Conservation (phyloP, 495 filamentous ascomycete species). For the Evernia prunastri region DNA sequence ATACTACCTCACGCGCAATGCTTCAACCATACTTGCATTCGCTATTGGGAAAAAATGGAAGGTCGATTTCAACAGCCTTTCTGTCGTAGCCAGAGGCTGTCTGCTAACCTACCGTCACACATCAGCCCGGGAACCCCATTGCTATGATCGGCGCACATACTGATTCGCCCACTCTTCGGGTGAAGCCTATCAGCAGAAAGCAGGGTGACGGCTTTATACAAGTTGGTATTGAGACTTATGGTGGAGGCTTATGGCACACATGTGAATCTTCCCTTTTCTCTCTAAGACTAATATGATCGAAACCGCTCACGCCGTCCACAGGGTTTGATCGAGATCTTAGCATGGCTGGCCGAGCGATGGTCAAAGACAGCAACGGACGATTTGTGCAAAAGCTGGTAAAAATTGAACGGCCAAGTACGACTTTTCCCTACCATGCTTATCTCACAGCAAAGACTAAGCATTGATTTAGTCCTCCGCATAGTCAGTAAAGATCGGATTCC, state of each 20-base stretch:
- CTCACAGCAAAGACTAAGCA: neutral
- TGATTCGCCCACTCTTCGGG: conserved; percentile 80
- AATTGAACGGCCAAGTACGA: conserved; percentile 71
- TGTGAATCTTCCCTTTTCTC: conserved; percentile 33
- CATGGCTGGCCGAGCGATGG: conserved; percentile 82
- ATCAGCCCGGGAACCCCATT: conserved; percentile 81
- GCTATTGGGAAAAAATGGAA: conserved; percentile 88
- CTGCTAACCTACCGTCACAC: neutral
- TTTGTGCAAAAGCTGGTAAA: conserved; percentile 83
- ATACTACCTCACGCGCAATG: conserved; percentile 94
- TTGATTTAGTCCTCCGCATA: conserved; percentile 63
- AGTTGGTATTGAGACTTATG: conserved; percentile 94
- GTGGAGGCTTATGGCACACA: conserved; percentile 70
- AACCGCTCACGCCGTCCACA: conserved; percentile 23
- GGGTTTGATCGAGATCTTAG: conserved; percentile 95
- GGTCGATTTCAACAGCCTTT: conserved; percentile 29
- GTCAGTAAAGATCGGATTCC: neutral
- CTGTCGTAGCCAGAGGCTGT: neutral
- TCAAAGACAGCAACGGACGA: conserved; percentile 63
- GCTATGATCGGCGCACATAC: conserved; percentile 96
- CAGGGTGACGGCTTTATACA: conserved; percentile 82
- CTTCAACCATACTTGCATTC: conserved; percentile 89
- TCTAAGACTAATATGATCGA: neutral
- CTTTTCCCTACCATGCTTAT: neutral
- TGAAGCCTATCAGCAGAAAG: conserved; percentile 94